Evolutionary conservation across 768 basidiomycete species (phyloP).

Genomic region (Panus rudis): DNA sequence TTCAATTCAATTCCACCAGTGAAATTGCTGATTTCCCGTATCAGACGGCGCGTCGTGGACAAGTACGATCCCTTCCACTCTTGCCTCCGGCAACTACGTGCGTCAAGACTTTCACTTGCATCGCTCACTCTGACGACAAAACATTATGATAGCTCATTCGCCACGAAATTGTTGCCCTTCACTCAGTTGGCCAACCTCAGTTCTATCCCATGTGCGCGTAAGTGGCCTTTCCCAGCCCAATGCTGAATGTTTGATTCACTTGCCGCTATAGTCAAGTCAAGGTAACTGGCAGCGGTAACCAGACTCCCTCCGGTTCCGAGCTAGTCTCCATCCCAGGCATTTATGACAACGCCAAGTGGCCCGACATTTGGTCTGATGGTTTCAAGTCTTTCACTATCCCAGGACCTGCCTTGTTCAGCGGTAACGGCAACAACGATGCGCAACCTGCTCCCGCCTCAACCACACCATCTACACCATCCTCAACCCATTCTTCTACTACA

Average conservation of each 20-base stretch:
- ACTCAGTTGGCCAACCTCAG: constrained; percentile 34
- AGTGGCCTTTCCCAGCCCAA: constrained; percentile 15
- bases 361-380: constrained; percentile 21
- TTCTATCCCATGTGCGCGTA: constrained; percentile 45
- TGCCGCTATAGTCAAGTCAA: constrained; percentile 18
- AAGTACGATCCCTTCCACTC: constrained; percentile 34
- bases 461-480: neutral
- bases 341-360: constrained; percentile 18
- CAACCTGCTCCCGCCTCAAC: constrained; percentile 2
- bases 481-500: constrained; percentile 2
- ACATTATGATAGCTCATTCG: constrained; percentile 32
- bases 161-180: constrained; percentile 43
- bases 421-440: constrained; percentile 5
- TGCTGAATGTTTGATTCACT: neutral
- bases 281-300: constrained; percentile 20
- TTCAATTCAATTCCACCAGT: neutral
- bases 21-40: neutral
- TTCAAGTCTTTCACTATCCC: constrained; percentile 18
- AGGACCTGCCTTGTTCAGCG: constrained; percentile 16
- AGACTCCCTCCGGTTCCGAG: constrained; percentile 15
- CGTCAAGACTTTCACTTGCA: constrained; percentile 11
- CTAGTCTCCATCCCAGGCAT: constrained; percentile 21
- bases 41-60: constrained; percentile 35
- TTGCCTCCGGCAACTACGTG: constrained; percentile 44
- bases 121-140: neutral